phyloP scores from a whole-genome alignment of 2,329 filamentous ascomycete genomes.

The Botrytis fabae region DNA sequence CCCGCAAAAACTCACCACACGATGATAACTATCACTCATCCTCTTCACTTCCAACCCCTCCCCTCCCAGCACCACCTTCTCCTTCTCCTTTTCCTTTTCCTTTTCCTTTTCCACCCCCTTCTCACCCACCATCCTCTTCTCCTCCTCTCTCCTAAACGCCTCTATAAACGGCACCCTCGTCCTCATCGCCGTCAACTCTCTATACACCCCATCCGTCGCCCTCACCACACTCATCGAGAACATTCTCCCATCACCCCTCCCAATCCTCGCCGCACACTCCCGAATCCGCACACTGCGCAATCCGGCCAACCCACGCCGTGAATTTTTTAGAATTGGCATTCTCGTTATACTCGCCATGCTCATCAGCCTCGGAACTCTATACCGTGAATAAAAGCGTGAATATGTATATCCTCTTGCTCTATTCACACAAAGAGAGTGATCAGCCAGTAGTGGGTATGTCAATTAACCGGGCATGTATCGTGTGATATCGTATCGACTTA shows the following conservation, averaged over 20 bases:
- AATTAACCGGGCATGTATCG: no score
- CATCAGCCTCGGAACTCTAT: no score
- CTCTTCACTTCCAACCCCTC: constrained; percentile 45
- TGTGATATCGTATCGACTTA: no score
- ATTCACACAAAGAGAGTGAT: no score
- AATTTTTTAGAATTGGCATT: no score
- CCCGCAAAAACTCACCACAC: constrained; percentile 51
- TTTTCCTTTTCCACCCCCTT: constrained; percentile 56
- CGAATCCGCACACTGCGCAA: no score
- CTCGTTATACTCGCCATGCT: no score
- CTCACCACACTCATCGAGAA: neutral
- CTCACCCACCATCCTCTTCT: constrained; percentile 59
- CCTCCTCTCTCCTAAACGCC: constrained; percentile 56
- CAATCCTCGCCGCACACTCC: no score
- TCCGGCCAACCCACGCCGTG: no score
- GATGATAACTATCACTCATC: constrained; percentile 67
- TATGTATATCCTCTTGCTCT: no score
- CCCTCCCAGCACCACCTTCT: neutral
- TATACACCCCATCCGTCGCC: constrained; percentile 53
- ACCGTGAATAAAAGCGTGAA: no score
- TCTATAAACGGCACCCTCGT: constrained; percentile 70
- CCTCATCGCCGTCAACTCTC: constrained; percentile 57
- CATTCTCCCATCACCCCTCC: neutral
- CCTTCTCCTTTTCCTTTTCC: constrained; percentile 38
- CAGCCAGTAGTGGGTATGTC: no score